Conservation (phyloP, 345 rosid species). For the Draba incana region DNA sequence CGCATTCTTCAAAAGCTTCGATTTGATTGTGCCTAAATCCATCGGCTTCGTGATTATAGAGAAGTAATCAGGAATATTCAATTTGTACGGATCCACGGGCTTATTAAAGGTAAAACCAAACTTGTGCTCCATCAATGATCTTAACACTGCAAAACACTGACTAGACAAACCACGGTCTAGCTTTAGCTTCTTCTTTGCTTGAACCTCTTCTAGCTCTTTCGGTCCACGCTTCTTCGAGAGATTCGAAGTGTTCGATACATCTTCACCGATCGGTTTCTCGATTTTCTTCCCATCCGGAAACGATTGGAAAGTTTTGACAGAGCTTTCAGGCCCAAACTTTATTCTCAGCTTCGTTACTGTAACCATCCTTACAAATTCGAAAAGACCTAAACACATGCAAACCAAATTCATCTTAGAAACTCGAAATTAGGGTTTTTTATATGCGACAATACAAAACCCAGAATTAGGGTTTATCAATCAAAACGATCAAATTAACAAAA, state of each 20-base stretch:
- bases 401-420: neutral
- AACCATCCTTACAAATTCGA: slow-evolving; percentile 22
- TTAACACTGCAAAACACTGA: slow-evolving; percentile 60
- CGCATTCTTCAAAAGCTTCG: slow-evolving; percentile 51
- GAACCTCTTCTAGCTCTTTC: slow-evolving; percentile 40
- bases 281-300: slow-evolving; percentile 15
- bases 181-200: slow-evolving; percentile 55
- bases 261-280: slow-evolving; percentile 28
- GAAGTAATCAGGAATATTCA: slow-evolving; percentile 85
- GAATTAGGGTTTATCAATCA: slow-evolving; percentile 19
- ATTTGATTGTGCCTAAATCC: slow-evolving; percentile 86
- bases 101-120: slow-evolving; percentile 60
- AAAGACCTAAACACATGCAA: slow-evolving; percentile 2
- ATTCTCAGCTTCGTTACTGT: slow-evolving; percentile 56
- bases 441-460: neutral
- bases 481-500: slow-evolving; percentile 2
- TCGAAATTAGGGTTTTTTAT: slow-evolving; percentile 18
- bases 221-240: slow-evolving; percentile 49
- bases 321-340: slow-evolving; percentile 54
- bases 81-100: slow-evolving; percentile 88
- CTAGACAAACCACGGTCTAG: slow-evolving; percentile 53
- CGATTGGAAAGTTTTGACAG: slow-evolving; percentile 14
- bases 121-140: slow-evolving; percentile 45
- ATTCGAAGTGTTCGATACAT: slow-evolving; percentile 21
- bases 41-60: slow-evolving; percentile 67